A percentile compares a stretch with the other conserved stretches of the same genome.
phyloP scores from a whole-genome alignment of 192 early-diverging fungal genomes.

The Phlyctochytrium planicorne region DNA sequence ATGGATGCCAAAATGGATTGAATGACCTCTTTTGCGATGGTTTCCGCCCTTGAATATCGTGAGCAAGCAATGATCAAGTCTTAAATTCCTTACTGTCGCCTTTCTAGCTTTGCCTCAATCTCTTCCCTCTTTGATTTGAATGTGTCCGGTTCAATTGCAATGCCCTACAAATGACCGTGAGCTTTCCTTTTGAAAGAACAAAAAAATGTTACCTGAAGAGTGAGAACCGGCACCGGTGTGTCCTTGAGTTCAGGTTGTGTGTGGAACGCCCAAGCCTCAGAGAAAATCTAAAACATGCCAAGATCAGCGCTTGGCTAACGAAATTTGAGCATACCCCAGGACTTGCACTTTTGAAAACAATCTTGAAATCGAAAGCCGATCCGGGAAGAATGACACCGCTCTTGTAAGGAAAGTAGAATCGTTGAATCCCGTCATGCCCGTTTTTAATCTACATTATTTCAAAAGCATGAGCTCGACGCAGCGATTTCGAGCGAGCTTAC shows the following conservation, averaged over 20 bases:
- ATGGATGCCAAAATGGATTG: slow-evolving; percentile 18
- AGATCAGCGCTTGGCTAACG: background rate
- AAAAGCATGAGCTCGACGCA: background rate
- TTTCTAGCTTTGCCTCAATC: slow-evolving; percentile 27
- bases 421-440: slow-evolving; percentile 34
- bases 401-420: slow-evolving; percentile 50
- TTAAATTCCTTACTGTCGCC: slow-evolving; percentile 19
- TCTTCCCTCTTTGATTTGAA: slow-evolving; percentile 23
- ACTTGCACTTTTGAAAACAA: slow-evolving; percentile 45
- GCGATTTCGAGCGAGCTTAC: too few relatives aligned
- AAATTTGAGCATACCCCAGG: too few relatives aligned
- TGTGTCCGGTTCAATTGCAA: slow-evolving; percentile 46
- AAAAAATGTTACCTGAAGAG: background rate
- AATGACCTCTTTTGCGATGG: slow-evolving; percentile 35
- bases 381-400: slow-evolving; percentile 50
- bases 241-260: background rate
- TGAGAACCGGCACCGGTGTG: background rate
- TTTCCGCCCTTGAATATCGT: slow-evolving; percentile 21
- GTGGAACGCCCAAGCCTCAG: background rate
- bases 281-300: too few relatives aligned
- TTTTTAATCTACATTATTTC: slow-evolving; percentile 20
- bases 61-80: background rate
- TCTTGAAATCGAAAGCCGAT: slow-evolving; percentile 48
- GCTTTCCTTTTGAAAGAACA: slow-evolving; percentile 8
- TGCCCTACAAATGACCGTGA: slow-evolving; percentile 31